Conservation (phyloP, 225 moss, liverwort and hornwort species). For the Polytrichum commune region DNA sequence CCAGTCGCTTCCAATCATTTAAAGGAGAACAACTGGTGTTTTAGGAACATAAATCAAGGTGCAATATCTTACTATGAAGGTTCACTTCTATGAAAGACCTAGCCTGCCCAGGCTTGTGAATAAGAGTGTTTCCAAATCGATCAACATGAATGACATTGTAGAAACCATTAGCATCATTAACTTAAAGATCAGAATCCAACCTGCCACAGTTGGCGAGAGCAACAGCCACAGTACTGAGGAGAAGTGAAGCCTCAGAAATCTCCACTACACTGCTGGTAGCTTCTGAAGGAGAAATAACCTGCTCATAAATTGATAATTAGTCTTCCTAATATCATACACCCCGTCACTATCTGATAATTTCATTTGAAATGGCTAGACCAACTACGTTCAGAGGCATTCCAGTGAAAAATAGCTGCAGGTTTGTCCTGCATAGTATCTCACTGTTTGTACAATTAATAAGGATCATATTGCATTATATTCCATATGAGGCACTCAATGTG, state of each 20-base stretch:
- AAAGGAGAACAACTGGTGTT: too few relatives aligned
- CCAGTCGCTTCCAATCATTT: too few relatives aligned
- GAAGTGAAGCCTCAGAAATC: constrained; percentile 81
- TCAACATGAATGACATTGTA: background rate
- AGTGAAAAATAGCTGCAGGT: too few relatives aligned
- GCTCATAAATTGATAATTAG: constrained; percentile 25
- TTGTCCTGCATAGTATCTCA: too few relatives aligned
- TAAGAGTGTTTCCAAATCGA: background rate
- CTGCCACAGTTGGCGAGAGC: constrained; percentile 95
- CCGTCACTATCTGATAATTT: too few relatives aligned
- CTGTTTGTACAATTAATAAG: too few relatives aligned
- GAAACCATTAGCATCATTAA: background rate
- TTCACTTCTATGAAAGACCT: background rate
- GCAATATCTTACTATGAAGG: too few relatives aligned
- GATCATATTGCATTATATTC: too few relatives aligned
- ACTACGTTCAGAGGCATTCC: too few relatives aligned
- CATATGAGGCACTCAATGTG: too few relatives aligned
- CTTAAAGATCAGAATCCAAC: constrained; percentile 27
- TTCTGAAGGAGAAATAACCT: constrained; percentile 79
- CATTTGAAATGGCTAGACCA: too few relatives aligned
- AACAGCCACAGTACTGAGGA: constrained; percentile 91
- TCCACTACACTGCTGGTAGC: constrained; percentile 64
- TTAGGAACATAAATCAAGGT: too few relatives aligned
- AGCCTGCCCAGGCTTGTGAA: constrained; percentile 9
- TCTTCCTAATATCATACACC: background rate